Conservation (phyloP, 176 grass and related monocot species). For the Otatea glauca region DNA sequence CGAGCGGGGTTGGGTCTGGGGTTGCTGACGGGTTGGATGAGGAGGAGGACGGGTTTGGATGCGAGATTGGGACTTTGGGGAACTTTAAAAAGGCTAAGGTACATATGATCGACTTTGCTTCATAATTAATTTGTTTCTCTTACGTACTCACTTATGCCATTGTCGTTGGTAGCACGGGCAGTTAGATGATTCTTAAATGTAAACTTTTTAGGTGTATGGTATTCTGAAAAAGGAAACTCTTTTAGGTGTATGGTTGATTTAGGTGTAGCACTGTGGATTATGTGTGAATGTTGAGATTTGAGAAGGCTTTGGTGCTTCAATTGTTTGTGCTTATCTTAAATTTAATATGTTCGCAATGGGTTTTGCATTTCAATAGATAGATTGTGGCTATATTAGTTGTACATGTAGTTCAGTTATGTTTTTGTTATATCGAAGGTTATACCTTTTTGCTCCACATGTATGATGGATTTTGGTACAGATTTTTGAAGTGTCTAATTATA, state of each 20-base stretch:
- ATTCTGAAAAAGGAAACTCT: neutral
- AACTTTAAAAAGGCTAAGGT: constrained; percentile 64
- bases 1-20: neutral
- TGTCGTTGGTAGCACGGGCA: neutral
- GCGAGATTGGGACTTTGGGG: constrained; percentile 50
- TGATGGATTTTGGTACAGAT: neutral
- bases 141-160: neutral
- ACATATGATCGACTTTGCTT: neutral
- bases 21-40: constrained; percentile 56
- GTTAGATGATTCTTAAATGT: neutral
- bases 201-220: neutral
- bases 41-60: constrained; percentile 58
- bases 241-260: neutral
- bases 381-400: neutral
- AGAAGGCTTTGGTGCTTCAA: neutral
- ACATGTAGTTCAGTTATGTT: constrained; percentile 1
- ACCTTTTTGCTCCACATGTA: neutral
- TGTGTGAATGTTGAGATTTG: neutral
- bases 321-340: neutral
- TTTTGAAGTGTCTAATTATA: constrained; percentile 8
- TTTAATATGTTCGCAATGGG: neutral
- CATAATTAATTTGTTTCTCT: neutral
- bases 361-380: neutral
- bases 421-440: neutral
- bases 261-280: neutral